These are phyloP conservation scores for Cercospora janseana DNA, from an alignment of 2,329 filamentous ascomycete species.

Conservation along the genomic window DNA sequence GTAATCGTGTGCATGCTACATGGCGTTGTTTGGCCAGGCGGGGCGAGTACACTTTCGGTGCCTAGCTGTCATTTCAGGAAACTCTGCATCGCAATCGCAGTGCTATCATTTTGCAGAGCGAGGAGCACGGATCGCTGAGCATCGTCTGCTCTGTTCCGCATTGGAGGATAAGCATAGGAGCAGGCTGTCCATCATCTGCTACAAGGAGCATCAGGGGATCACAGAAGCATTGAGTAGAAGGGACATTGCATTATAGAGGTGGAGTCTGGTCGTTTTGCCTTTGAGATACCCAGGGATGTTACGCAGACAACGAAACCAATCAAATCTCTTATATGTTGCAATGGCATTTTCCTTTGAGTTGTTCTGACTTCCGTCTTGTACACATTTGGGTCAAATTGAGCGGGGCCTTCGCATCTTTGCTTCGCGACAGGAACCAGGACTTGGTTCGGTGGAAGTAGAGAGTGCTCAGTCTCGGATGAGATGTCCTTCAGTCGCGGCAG, in stretches of 20 bases:
- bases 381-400: too few species aligned
- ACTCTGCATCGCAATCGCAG: too few species aligned
- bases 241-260: constrained; percentile 8
- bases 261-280: constrained; percentile 11
- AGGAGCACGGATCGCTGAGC: constrained; percentile 3
- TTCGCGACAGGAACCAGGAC: too few species aligned
- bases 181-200: constrained; percentile 1
- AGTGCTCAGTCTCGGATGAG: too few species aligned
- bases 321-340: neutral
- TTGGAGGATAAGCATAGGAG: constrained; percentile 2
- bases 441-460: too few species aligned
- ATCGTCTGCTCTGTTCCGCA: neutral
- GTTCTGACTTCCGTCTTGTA: too few species aligned
- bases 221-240: neutral
- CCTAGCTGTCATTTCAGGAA: too few species aligned
- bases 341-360: neutral
- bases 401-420: too few species aligned
- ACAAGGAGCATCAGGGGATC: constrained; percentile 1
- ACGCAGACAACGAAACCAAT: constrained; percentile 10
- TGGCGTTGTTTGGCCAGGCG: neutral
- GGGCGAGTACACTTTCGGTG: constrained; percentile 3
- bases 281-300: constrained; percentile 10
- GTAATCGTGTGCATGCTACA: neutral
- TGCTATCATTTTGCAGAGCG: neutral
- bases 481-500: too few species aligned